Base-by-base conservation (phyloP, 106 monocot genomes). In the Amphibolis antarctica region DNA sequence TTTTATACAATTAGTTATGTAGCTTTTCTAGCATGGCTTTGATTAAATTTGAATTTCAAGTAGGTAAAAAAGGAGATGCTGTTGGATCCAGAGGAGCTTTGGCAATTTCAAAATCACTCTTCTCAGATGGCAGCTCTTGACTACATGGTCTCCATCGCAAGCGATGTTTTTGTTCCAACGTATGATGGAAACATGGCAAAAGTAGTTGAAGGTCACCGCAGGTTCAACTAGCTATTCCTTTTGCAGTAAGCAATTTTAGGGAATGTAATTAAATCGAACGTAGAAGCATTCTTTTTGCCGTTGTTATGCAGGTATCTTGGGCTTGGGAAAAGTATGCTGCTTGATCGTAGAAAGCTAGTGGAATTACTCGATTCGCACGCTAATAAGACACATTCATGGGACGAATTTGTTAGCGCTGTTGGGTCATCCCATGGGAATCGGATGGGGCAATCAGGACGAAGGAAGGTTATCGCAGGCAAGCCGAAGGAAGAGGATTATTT, bases 101-200 rank as follows among this genome's bases (percentile, higher is more conserved):
- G 7, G 36, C 88, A 84, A 54, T 84, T 79, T 66, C 74, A 70
- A 49, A 88, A 81, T 49, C 81, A 84, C 54, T 88, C 88, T 31
- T 84, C 84, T 47, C 84, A 88, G 66, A 88, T 88, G 88, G 88
- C 88, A 54, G 84, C 84, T 22, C 65, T 88, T 17, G 84, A 84
- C 71, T 88, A 84, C 74, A 84, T 88, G 73, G 84, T 88, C 28
- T 78, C 88, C n/a, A 49, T 88, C 20, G 74, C 81, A 4, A 88
- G 81, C 69, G 79, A 84, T 30, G 46, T 77, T 36, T 88, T 81
- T 27, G 81, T 88, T 22, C 84, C 88, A n/a, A 88, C 88, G 0
- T 81, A 69, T 53, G 79, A 88, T 69, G 88, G 88, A 19, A 88
- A 88, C 76, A 88, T 88, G 88, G 88, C 84, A 21, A 88, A 88